These are phyloP conservation scores for Quercus ilex DNA, from an alignment of 306 rosid genomes.

Conservation along the genomic window DNA sequence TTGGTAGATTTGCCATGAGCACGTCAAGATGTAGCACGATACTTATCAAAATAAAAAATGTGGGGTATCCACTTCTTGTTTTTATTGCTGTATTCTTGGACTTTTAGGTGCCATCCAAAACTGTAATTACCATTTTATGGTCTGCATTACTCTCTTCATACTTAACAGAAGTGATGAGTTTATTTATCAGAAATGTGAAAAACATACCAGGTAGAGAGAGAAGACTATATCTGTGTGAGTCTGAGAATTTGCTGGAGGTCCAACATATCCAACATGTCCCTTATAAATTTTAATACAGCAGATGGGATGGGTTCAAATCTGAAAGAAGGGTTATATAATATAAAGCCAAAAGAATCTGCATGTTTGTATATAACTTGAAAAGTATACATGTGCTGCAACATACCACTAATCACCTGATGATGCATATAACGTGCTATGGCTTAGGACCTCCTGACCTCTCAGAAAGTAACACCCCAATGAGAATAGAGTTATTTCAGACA, in stretches of 20 bases:
- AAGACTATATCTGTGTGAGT: not conserved
- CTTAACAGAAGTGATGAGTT: not conserved
- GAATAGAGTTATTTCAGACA: no score
- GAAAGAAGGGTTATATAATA: not conserved
- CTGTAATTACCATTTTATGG: slow-evolving; percentile 10
- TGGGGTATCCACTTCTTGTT: slow-evolving; percentile 1
- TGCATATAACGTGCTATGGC: no score
- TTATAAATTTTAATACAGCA: not conserved
- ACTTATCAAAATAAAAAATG: slow-evolving; percentile 4
- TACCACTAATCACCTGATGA: not conserved
- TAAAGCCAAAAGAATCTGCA: not conserved
- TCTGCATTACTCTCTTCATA: not conserved
- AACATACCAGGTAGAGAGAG: not conserved
- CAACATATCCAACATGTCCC: not conserved
- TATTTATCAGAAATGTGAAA: not conserved
- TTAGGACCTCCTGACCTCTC: no score
- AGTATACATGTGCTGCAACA: not conserved
- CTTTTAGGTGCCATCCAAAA: slow-evolving; percentile 20
- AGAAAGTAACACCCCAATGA: no score
- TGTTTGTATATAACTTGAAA: not conserved
- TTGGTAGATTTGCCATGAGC: slow-evolving; percentile 27
- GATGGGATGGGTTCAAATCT: not conserved
- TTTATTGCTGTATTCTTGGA: not conserved
- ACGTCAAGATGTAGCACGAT: slow-evolving; percentile 22
- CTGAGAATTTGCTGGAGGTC: not conserved